A percentile compares a stretch with the other conserved stretches of the same genome.
Conservation (phyloP, 2,329 filamentous ascomycete genomes). For the Penicillium decumbens region DNA sequence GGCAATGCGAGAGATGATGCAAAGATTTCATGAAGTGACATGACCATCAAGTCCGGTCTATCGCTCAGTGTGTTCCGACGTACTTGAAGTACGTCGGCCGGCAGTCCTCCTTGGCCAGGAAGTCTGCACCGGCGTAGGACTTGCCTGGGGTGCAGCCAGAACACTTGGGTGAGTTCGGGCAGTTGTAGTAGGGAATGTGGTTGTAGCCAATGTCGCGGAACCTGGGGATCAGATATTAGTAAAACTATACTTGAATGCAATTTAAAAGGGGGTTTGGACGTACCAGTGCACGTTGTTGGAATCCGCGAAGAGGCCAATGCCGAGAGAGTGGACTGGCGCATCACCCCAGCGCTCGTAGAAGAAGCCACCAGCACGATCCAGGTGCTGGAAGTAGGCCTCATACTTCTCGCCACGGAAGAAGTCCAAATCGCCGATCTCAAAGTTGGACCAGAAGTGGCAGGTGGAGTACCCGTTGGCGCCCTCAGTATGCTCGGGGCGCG, state of each 20-base stretch:
- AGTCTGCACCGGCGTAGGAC: slow-evolving; percentile 83
- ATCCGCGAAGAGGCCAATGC: slow-evolving; percentile 86
- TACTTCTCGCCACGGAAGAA: slow-evolving; percentile 91
- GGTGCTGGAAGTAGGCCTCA: slow-evolving; percentile 91
- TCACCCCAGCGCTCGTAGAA: slow-evolving; percentile 99
- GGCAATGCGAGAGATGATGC: slow-evolving; percentile 24
- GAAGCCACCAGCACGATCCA: slow-evolving; percentile 91
- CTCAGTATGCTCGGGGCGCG: slow-evolving; percentile 72
- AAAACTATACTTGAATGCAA: not conserved
- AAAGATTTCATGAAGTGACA: slow-evolving; percentile 20
- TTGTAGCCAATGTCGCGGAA: slow-evolving; percentile 99
- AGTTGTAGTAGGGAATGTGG: slow-evolving; percentile 98
- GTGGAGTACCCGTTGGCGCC: slow-evolving; percentile 92
- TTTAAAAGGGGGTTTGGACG: slow-evolving; percentile 29
- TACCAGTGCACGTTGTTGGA: slow-evolving; percentile 88
- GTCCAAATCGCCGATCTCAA: slow-evolving; percentile 87
- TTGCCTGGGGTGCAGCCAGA: slow-evolving; percentile 78
- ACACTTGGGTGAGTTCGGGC: slow-evolving; percentile 93
- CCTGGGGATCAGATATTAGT: slow-evolving; percentile 49
- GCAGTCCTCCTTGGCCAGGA: slow-evolving; percentile 86
- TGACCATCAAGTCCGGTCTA: slow-evolving; percentile 5
- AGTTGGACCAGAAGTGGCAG: slow-evolving; percentile 99
- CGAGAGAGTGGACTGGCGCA: slow-evolving; percentile 93
- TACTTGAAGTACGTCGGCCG: slow-evolving; percentile 97
- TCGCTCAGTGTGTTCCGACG: slow-evolving; percentile 66